These are phyloP conservation scores for Claviceps citrina DNA, from an alignment of 2,329 filamentous ascomycete genomes.

Conservation along the genomic window DNA sequence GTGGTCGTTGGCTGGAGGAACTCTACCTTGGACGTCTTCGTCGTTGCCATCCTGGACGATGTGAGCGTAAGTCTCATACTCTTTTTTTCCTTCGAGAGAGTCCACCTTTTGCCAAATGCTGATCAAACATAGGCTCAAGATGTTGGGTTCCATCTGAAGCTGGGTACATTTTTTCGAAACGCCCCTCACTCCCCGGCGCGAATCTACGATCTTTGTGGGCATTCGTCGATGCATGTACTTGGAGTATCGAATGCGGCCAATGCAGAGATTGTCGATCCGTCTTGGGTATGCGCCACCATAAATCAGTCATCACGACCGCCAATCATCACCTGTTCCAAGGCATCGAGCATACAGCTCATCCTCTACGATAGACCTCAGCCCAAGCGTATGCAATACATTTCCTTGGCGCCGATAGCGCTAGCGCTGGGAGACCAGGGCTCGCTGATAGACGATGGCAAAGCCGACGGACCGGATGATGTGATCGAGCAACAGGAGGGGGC, in stretches of 20 bases:
- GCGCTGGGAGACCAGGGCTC: conserved; percentile 60
- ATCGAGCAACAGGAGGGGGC: conserved; percentile 50
- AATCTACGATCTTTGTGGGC: conserved; percentile 74
- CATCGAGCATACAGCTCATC: conserved; percentile 69
- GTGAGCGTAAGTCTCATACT: conserved; percentile 52
- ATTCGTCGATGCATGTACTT: conserved; percentile 68
- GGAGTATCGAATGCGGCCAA: conserved; percentile 58
- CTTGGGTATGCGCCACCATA: conserved; percentile 49
- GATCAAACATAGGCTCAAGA: conserved; percentile 43
- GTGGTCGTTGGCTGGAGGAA: conserved; percentile 94
- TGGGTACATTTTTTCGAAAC: conserved; percentile 69
- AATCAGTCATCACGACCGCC: conserved; percentile 42
- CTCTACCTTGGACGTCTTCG: conserved; percentile 76
- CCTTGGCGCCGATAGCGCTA: conserved; percentile 72
- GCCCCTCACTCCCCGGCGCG: conserved; percentile 64
- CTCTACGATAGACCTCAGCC: conserved; percentile 78
- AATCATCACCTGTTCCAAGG: conserved; percentile 54
- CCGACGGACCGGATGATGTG: conserved; percentile 48
- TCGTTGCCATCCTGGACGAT: conserved; percentile 77
- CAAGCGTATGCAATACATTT: conserved; percentile 89
- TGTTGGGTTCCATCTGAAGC: conserved; percentile 76
- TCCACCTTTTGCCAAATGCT: background rate
- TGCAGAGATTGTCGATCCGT: conserved; percentile 40
- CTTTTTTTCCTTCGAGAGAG: background rate
- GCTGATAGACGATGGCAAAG: conserved; percentile 18